Evolutionary conservation across 2,329 filamentous ascomycete species (phyloP), one percentile per base, ranked within the genome.

Genomic region (Monilinia fructicola): DNA sequence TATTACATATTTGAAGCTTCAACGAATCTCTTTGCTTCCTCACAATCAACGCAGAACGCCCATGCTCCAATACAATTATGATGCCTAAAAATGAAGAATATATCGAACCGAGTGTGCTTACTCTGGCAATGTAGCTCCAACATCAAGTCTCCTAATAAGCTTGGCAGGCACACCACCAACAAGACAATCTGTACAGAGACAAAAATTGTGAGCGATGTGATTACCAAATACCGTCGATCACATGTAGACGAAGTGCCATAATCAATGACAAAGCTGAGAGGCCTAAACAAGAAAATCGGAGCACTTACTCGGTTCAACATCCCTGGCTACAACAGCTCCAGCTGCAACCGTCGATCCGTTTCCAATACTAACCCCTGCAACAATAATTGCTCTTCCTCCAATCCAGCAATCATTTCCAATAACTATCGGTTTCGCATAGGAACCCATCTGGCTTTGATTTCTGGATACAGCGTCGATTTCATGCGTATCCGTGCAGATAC

Each of bases 401-500:
- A 85, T 82, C 83, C 83, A 85, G 72, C 83, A 85, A 72, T 85
- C 83, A 56, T 84, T 79, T 1, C 79, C 82, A 46, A 85, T 84
- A 3, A 70, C 74, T 48, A 85, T 79, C 3, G 79, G 75, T 18
- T 75, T 76, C 0, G 81, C 82, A 66, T 80, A 84, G 21, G 76
- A 77, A 64, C 87, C 79, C 21, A 53, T 60, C 21, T 60, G 42
- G 73, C 90, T 87, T 6, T 85, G 83, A 48, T 82, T 79, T 31
- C 83, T 79, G 2, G 78, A 81, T 64, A 79, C 78, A 0, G 84
- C 80, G 71, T 90, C 89, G 0, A 90, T 80, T 59, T 91, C 90
- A 76, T 95, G 91, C 0, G 86, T 89, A 1, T 85, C 91, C 2
- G 86, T 85, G 74, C 86, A 91, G 65, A 95, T 84, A 60, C 81